These are phyloP conservation scores for Alternaria rosae DNA, from an alignment of 2,329 filamentous ascomycete species.

Conservation along the genomic window DNA sequence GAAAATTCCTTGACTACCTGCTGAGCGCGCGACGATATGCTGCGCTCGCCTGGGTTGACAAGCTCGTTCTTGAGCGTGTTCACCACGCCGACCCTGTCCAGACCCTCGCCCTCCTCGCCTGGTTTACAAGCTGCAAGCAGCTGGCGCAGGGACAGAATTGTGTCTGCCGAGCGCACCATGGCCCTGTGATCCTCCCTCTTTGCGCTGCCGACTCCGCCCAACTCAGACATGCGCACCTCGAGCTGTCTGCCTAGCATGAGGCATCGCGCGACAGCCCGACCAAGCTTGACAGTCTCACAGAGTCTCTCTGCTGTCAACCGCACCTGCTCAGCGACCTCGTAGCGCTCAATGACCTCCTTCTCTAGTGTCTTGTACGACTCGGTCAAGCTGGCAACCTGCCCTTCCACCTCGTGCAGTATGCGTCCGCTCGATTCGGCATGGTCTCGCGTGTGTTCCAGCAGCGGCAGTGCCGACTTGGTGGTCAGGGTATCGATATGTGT, in stretches of 20 bases:
- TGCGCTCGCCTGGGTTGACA: constrained; percentile 74
- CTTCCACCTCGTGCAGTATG: constrained; percentile 78
- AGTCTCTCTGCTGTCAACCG: constrained; percentile 77
- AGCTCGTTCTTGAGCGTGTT: constrained; percentile 74
- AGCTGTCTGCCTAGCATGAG: constrained; percentile 84
- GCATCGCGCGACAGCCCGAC: constrained; percentile 77
- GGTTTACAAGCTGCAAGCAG: constrained; percentile 71
- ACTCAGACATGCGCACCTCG: constrained; percentile 82
- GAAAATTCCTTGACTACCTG: constrained; percentile 85
- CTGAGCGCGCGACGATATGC: constrained; percentile 75
- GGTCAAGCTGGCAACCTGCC: constrained; percentile 80
- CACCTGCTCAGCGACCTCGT: constrained; percentile 86
- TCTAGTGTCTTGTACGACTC: constrained; percentile 86
- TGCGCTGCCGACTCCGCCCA: constrained; percentile 58
- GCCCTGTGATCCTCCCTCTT: constrained; percentile 77
- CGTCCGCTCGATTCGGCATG: constrained; percentile 75
- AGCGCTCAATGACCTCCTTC: constrained; percentile 83
- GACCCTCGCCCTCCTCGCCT: constrained; percentile 77
- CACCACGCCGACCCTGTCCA: constrained; percentile 77
- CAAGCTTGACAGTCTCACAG: constrained; percentile 80
- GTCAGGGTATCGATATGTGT: constrained; percentile 92
- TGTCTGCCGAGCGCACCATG: constrained; percentile 82
- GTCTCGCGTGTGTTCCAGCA: constrained; percentile 78
- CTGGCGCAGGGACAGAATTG: constrained; percentile 77
- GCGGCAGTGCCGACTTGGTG: constrained; percentile 79